Base-by-base conservation (phyloP, 306 rosid species). In the Aeschynomene evenia region DNA sequence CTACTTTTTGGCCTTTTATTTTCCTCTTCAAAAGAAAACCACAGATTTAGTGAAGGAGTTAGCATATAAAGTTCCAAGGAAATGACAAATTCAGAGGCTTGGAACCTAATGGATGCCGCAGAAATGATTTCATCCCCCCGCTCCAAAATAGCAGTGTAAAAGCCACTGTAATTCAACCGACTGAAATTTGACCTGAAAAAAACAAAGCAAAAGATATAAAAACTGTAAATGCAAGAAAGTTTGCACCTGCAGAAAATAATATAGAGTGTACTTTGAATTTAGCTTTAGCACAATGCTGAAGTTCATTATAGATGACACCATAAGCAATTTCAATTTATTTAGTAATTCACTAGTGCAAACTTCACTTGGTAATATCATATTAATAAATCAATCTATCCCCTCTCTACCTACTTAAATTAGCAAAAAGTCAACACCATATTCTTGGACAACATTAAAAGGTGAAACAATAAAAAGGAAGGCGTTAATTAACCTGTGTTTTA, bases 121-220 rank as follows among this genome's bases (percentile, higher is more conserved):
- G 86, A 88, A 63, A 91, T 83, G 63, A 95, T 83, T 75, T 95
- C 99, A 86, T 91, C 99, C 54, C 99, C 99, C 74, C 87, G 83
- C 85, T 95, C 99, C 86, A 95, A 83, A 71, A 91, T 82, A 68
- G 89, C 99, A 68, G 99, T 79, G 73, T 89, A 95, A 84, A 95
- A 95, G 73, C 97, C 97, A 81, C 83, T 64, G 59, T 84, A 95
- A 70, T 75, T 95, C 80, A 95, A 79, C 67, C 99, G 86, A 80
- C 78, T 85, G 77, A 95, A 95, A 85, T 95, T 95, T 63, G 99
- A 95, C 66, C 99, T 95, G 82, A 24, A 82, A 16, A 54, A 42
- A 15, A 63, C 45, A 26, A 67, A 40, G 33, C 54, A 56, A 28
- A 29, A 46, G 10, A 6, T 13, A 22, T 29, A 9, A 70, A 37